Conservation (phyloP, 2,329 filamentous ascomycete species). For the Lasiodiplodia sp. region DNA sequence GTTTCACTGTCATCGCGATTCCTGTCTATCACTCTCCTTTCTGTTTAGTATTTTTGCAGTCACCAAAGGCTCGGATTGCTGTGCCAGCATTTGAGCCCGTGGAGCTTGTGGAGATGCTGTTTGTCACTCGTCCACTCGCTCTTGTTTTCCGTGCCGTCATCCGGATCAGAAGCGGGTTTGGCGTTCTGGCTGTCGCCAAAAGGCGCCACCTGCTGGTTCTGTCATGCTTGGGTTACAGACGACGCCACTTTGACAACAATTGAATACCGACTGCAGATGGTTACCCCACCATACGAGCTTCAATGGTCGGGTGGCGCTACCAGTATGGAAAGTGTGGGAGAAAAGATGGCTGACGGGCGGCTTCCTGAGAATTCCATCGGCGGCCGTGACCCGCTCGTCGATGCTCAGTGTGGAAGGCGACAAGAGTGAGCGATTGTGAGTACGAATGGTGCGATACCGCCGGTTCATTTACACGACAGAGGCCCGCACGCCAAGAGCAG, state of each 20-base stretch:
- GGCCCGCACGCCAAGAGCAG: conserved; percentile 9
- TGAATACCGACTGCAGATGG: not conserved
- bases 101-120: not conserved
- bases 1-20: not conserved
- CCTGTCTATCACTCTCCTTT: not conserved
- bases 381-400: not conserved
- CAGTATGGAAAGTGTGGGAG: not conserved
- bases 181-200: not conserved
- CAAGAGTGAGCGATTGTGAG: conserved; percentile 13
- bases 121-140: not conserved
- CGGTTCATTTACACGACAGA: conserved; percentile 14
- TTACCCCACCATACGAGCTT: not conserved
- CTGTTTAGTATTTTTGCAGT: not conserved
- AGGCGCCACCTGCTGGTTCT: not conserved
- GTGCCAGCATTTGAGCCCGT: not conserved
- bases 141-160: not conserved
- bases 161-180: not conserved
- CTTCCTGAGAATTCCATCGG: not conserved
- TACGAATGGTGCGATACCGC: conserved; percentile 16
- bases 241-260: not conserved
- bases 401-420: conserved; percentile 15
- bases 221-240: not conserved
- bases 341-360: not conserved
- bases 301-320: not conserved
- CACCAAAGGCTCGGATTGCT: not conserved